Evolutionary conservation across 495 filamentous ascomycete species (phyloP).

Genomic region (Ascobolus immersus): DNA sequence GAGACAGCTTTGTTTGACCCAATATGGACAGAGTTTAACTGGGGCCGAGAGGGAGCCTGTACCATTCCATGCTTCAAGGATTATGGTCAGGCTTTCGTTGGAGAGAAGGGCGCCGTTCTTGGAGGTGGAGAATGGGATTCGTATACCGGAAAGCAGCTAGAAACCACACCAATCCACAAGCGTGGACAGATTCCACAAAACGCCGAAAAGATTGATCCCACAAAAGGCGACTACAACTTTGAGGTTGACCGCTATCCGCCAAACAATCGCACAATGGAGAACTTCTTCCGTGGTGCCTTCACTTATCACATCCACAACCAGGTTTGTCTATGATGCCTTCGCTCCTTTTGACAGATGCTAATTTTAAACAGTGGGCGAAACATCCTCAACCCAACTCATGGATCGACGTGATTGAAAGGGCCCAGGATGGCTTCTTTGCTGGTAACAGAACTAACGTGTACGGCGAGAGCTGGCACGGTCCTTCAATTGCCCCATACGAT

Average conservation of each 20-base stretch:
- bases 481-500: conserved; percentile 11
- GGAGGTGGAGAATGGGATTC: conserved; percentile 27
- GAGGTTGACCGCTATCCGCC: conserved; percentile 25
- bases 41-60: conserved; percentile 25
- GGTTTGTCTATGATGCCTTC: conserved; percentile 16
- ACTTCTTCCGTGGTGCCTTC: conserved; percentile 31
- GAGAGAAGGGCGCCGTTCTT: conserved; percentile 18
- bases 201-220: conserved; percentile 11
- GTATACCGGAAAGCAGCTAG: conserved; percentile 20
- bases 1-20: conserved; percentile 33
- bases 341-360: background rate
- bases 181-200: conserved; percentile 4
- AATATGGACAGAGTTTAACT: conserved; percentile 32
- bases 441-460: conserved; percentile 25
- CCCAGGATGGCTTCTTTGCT: conserved; percentile 28
- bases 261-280: conserved; percentile 28
- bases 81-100: conserved; percentile 26
- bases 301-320: conserved; percentile 36
- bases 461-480: conserved; percentile 28
- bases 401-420: conserved; percentile 28
- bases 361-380: conserved; percentile 21
- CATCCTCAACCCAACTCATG: conserved; percentile 31
- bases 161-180: conserved; percentile 8
- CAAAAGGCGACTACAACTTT: conserved; percentile 17
- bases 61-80: conserved; percentile 30